A percentile compares a stretch with the other conserved stretches of the same genome.
These are phyloP conservation scores for Tephrocybe sp. DNA, from an alignment of 768 basidiomycete genomes.

Conservation along the genomic window DNA sequence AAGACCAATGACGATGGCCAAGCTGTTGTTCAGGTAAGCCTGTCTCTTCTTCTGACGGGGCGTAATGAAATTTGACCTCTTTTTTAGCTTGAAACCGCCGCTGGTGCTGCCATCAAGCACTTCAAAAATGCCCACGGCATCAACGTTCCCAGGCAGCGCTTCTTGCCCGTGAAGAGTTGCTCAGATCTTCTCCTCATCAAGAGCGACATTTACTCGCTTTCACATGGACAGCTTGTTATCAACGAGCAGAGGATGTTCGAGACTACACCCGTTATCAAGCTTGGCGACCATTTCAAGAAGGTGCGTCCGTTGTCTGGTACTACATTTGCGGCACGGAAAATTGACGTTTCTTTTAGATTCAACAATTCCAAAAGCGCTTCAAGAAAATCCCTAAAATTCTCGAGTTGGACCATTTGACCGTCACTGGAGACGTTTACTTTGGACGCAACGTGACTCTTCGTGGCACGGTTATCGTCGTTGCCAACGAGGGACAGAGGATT, in stretches of 20 bases:
- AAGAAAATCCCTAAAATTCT: constrained; percentile 90
- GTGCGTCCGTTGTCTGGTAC: constrained; percentile 38
- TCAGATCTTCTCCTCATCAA: constrained; percentile 89
- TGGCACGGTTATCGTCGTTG: constrained; percentile 88
- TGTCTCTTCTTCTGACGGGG: neutral
- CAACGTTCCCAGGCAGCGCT: constrained; percentile 92
- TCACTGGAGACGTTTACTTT: constrained; percentile 89
- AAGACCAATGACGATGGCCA: constrained; percentile 86
- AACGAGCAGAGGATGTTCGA: constrained; percentile 81
- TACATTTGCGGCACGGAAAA: no score
- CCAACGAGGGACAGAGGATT: constrained; percentile 81
- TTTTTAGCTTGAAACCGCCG: constrained; percentile 80
- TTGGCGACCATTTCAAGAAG: constrained; percentile 97
- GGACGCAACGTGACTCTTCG: constrained; percentile 84
- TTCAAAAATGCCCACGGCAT: constrained; percentile 91
- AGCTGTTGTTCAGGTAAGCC: constrained; percentile 73
- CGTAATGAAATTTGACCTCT: neutral
- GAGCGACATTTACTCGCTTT: constrained; percentile 88
- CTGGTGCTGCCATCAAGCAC: constrained; percentile 93
- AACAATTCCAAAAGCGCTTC: constrained; percentile 93
- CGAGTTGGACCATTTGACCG: constrained; percentile 93
- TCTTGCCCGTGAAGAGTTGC: constrained; percentile 90
- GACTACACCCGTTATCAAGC: constrained; percentile 93
- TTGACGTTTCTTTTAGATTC: no score
- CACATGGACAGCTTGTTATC: constrained; percentile 87